These are phyloP conservation scores for Phytopythium delawarense DNA, from an alignment of 352 stramenopile genomes.

Conservation along the genomic window DNA sequence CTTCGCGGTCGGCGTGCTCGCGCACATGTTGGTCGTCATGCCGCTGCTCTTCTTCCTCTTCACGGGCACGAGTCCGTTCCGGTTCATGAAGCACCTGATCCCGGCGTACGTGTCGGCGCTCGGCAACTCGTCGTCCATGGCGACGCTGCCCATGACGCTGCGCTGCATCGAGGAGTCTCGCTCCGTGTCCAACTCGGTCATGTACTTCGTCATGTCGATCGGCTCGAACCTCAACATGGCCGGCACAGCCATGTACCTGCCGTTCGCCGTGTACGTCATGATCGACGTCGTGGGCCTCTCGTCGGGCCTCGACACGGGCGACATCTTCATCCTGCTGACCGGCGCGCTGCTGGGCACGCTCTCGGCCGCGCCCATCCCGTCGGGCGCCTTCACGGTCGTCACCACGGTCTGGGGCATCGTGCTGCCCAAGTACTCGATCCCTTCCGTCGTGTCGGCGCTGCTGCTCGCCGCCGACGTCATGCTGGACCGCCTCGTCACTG, in stretches of 20 bases:
- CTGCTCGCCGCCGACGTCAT: slow-evolving; percentile 66
- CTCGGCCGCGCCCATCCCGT: slow-evolving; percentile 52
- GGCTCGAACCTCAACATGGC: slow-evolving; percentile 69
- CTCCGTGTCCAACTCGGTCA: slow-evolving; percentile 47
- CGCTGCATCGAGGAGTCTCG: slow-evolving; percentile 59
- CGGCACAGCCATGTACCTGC: slow-evolving; percentile 72
- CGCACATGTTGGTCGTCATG: slow-evolving; percentile 66
- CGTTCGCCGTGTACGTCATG: slow-evolving; percentile 71
- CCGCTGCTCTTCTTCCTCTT: slow-evolving; percentile 52
- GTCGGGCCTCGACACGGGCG: slow-evolving; percentile 24
- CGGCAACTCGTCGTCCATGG: slow-evolving; percentile 75
- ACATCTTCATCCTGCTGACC: slow-evolving; percentile 47
- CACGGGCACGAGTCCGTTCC: slow-evolving; percentile 64
- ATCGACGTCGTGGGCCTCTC: slow-evolving; percentile 46
- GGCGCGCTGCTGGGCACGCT: slow-evolving; percentile 58
- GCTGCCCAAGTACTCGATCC: slow-evolving; percentile 46
- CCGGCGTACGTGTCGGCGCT: slow-evolving; percentile 69
- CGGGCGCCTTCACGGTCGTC: slow-evolving; percentile 56
- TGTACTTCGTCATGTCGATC: slow-evolving; percentile 73
- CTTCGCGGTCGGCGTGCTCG: slow-evolving; percentile 32
- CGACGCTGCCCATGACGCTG: slow-evolving; percentile 56
- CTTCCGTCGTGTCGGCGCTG: slow-evolving; percentile 55
- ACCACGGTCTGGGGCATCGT: slow-evolving; percentile 69
- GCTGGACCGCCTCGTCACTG: slow-evolving; percentile 64
- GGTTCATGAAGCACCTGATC: slow-evolving; percentile 63